These are phyloP conservation scores for Leccinum aurantiacum DNA, from an alignment of 768 basidiomycete genomes.

Conservation along the genomic window DNA sequence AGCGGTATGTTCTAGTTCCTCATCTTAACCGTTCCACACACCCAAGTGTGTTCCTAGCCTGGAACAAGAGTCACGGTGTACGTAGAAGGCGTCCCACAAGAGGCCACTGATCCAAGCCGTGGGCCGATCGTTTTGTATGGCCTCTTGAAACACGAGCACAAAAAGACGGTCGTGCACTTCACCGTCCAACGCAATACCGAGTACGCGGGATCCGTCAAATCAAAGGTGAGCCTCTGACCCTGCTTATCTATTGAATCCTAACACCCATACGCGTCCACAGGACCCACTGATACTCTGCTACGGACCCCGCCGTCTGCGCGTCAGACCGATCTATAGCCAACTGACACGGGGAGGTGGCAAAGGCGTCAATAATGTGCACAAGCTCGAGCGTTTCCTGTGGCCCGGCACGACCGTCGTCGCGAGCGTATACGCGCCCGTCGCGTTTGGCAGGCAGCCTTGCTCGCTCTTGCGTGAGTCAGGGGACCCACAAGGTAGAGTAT, in stretches of 20 bases:
- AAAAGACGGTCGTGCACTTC: constrained; percentile 89
- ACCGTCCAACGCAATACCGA: constrained; percentile 95
- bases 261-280: constrained; percentile 35
- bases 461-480: constrained; percentile 70
- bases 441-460: constrained; percentile 79
- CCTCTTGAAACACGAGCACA: constrained; percentile 93
- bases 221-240: constrained; percentile 55
- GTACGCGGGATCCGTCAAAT: constrained; percentile 82
- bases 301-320: constrained; percentile 80
- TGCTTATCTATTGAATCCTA: neutral
- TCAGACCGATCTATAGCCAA: constrained; percentile 91
- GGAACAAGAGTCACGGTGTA: constrained; percentile 79
- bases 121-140: constrained; percentile 71
- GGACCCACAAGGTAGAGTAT: constrained; percentile 56
- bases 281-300: constrained; percentile 88
- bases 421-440: constrained; percentile 85
- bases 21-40: too few relatives aligned
- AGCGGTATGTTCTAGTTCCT: constrained; percentile 49
- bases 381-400: constrained; percentile 87
- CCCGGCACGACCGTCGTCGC: constrained; percentile 82
- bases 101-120: constrained; percentile 39
- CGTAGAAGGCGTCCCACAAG: constrained; percentile 72
- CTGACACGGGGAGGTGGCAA: constrained; percentile 87
- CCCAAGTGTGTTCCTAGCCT: constrained; percentile 45
- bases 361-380: constrained; percentile 96